These are phyloP conservation scores for Coemansia aciculifera DNA, from an alignment of 192 early-diverging fungal species.

Conservation along the genomic window DNA sequence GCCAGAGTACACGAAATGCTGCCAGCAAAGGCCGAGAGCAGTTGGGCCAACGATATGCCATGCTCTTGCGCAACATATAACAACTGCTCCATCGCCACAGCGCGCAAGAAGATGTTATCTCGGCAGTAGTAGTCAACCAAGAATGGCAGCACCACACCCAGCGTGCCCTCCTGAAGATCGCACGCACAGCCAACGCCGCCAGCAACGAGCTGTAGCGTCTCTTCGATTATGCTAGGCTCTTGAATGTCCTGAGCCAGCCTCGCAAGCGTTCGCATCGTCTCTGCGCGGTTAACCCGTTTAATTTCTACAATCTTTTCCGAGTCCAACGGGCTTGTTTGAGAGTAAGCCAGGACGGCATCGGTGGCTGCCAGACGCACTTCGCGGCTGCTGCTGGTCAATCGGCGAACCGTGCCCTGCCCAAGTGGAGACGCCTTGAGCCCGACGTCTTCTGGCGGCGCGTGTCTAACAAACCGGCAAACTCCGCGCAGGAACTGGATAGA, in stretches of 20 bases:
- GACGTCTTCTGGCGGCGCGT: slow-evolving; percentile 41
- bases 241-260: slow-evolving; percentile 11
- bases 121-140: slow-evolving; percentile 39
- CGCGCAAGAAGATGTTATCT: slow-evolving; percentile 45
- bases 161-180: slow-evolving; percentile 20
- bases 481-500: slow-evolving; percentile 34
- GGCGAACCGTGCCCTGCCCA: slow-evolving; percentile 41
- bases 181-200: slow-evolving; percentile 42
- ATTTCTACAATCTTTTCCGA: slow-evolving; percentile 7
- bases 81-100: slow-evolving; percentile 55
- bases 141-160: slow-evolving; percentile 29
- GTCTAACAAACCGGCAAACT: slow-evolving; percentile 40
- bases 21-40: slow-evolving; percentile 28
- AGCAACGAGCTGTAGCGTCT: slow-evolving; percentile 44
- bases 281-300: slow-evolving; percentile 31
- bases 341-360: slow-evolving; percentile 36
- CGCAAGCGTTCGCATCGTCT: slow-evolving; percentile 26
- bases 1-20: slow-evolving; percentile 39
- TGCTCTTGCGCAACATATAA: slow-evolving; percentile 33
- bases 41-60: slow-evolving; percentile 19
- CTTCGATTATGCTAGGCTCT: slow-evolving; percentile 34
- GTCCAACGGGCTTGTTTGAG: slow-evolving; percentile 11
- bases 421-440: slow-evolving; percentile 36
- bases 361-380: slow-evolving; percentile 49
- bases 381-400: slow-evolving; percentile 43